Evolutionary conservation across 345 rosid species (phyloP), one percentile per base, ranked within the genome.

Genomic region (Salix suchowensis): DNA sequence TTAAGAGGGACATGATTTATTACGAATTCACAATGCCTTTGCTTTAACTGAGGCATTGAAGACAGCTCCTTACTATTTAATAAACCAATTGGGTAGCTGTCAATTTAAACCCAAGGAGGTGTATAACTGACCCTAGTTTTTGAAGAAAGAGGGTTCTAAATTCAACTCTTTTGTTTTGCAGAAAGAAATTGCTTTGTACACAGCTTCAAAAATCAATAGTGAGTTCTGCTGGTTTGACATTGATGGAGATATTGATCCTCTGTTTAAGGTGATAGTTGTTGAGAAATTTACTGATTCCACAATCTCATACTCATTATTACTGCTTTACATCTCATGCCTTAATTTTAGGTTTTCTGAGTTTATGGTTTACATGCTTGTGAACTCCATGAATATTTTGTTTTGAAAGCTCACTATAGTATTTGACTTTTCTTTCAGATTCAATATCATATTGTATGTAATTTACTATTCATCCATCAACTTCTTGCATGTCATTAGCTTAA

Each of bases 141-240:
- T 34, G 26, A 28, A 13, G 23, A 15, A 23, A 23, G 58, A 71
- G 37, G 58, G 46, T 65, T 67, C 54, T 79, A 23, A 81, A 60
- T 52, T 72, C 71, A 23, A 42, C 28, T 37, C 21, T 65, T 77
- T 84, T 64, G 76, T 71, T 78, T 73, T 84, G 93, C 96, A 95
- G 98, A 95, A 95, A 83, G 98, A 93, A 88, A 83, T 95, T 81
- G 98, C 96, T 77, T 86, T 95, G 76, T 95, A 95, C 72, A 95
- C 97, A 0, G 98, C 98, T 86, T 89, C 91, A 61, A 95, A 91
- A 82, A 74, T 84, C 79, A 88, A 81, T 81, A 88, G 84, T 84
- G 98, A 93, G 60, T 95, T 93, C 75, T 78, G 85, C 79, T 93
- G 93, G 94, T 95, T 93, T 85, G 94, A 95, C 83, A 87, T 95